phyloP scores from a whole-genome alignment of 2,329 filamentous ascomycete species.

The Xylaria sp. region DNA sequence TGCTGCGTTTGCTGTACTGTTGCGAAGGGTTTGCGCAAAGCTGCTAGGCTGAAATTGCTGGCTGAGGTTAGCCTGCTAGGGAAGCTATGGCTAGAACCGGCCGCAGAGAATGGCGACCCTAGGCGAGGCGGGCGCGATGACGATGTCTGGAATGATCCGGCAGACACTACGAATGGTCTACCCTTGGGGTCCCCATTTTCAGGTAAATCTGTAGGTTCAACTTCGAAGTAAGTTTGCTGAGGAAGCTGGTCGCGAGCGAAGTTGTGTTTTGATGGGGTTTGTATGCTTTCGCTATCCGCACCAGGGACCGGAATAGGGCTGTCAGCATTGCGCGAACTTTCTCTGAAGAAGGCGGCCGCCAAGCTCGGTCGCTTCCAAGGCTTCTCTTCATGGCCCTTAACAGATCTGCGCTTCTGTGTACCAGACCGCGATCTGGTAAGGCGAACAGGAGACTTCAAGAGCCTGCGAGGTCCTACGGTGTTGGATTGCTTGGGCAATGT shows the following conservation, averaged over 20 bases:
- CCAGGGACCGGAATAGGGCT: neutral
- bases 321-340: conserved; percentile 38
- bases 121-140: conserved; percentile 60
- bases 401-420: conserved; percentile 66
- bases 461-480: conserved; percentile 62
- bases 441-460: conserved; percentile 65
- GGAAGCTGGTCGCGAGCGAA: neutral
- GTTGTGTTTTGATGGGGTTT: conserved; percentile 3
- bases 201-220: conserved; percentile 4
- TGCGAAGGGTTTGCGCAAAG: conserved; percentile 64
- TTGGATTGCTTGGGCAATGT: conserved; percentile 57
- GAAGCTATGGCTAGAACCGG: conserved; percentile 67
- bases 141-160: conserved; percentile 39
- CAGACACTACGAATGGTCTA: conserved; percentile 41
- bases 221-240: conserved; percentile 14
- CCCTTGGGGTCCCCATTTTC: conserved; percentile 11
- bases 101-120: conserved; percentile 68
- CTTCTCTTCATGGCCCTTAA: conserved; percentile 58
- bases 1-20: conserved; percentile 64
- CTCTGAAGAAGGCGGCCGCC: conserved; percentile 62
- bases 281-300: conserved; percentile 8
- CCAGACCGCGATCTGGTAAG: conserved; percentile 62
- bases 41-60: conserved; percentile 57
- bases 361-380: conserved; percentile 67
- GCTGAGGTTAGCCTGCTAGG: conserved; percentile 66